Percentiles rank a stretch among this genome's conserved stretches.
Conservation (phyloP, 345 rosid species). For the Combretum micranthum region DNA sequence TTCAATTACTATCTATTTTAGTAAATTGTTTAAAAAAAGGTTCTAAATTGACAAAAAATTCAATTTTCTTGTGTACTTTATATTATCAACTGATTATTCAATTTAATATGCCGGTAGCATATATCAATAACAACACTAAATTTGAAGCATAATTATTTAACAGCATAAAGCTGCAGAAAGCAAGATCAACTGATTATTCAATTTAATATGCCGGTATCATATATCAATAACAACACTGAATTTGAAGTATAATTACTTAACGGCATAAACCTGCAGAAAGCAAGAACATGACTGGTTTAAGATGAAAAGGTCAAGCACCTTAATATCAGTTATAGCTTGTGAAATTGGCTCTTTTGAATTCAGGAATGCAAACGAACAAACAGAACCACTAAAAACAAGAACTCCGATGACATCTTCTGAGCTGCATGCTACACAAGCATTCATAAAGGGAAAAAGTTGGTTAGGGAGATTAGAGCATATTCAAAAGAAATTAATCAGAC, state of each 20-base stretch:
- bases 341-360: constrained; percentile 69
- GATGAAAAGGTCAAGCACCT: constrained; percentile 31
- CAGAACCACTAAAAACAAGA: constrained; percentile 52
- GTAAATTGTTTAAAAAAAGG: too few species aligned
- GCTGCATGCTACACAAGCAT: constrained; percentile 50
- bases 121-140: too few species aligned
- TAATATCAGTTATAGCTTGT: constrained; percentile 75
- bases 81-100: too few species aligned
- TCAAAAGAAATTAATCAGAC: constrained; percentile 4
- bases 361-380: constrained; percentile 63
- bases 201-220: too few species aligned
- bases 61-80: too few species aligned
- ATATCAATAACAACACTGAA: too few species aligned
- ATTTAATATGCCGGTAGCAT: too few species aligned
- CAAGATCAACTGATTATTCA: not conserved
- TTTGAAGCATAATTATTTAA: too few species aligned
- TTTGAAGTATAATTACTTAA: too few species aligned
- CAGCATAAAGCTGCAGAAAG: not conserved
- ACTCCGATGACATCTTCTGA: constrained; percentile 54
- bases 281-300: not conserved
- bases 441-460: constrained; percentile 7
- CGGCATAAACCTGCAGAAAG: not conserved
- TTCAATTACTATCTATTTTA: too few species aligned
- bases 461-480: not conserved
- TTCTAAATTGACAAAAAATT: too few species aligned